Evolutionary conservation across 1,284 basidiomycete species (phyloP).

Genomic region (Puccinia polysora): DNA sequence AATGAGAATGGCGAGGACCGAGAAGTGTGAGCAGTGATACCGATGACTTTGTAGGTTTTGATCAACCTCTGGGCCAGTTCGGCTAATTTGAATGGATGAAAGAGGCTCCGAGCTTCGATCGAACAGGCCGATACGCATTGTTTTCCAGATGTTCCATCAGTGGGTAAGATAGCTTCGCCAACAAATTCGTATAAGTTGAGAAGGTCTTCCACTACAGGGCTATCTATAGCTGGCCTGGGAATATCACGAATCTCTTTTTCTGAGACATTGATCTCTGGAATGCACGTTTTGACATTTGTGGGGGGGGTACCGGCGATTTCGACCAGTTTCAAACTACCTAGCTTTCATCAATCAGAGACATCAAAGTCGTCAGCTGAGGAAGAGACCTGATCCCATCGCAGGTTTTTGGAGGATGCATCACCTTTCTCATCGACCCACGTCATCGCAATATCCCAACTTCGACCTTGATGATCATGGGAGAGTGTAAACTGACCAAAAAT

Average conservation of each 20-base stretch:
- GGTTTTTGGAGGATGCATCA: background rate
- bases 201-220: background rate
- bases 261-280: background rate
- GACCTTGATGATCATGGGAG: background rate
- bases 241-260: background rate
- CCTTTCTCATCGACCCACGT: constrained; percentile 37
- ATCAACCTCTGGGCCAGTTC: background rate
- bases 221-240: background rate
- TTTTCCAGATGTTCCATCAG: background rate
- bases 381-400: no score
- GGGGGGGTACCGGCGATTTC: background rate
- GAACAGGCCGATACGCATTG: background rate
- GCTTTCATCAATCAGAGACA: no score
- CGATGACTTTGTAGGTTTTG: background rate
- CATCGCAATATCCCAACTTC: constrained; percentile 25
- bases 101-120: constrained; percentile 8
- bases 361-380: background rate
- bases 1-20: constrained; percentile 28
- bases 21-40: constrained; percentile 15
- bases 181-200: constrained; percentile 20
- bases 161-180: constrained; percentile 7
- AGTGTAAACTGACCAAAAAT: background rate
- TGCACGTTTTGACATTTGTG: background rate
- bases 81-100: constrained; percentile 26
- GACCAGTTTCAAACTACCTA: constrained; percentile 29